These are phyloP conservation scores for Pisolithus albus DNA, from an alignment of 768 basidiomycete genomes.

Conservation along the genomic window DNA sequence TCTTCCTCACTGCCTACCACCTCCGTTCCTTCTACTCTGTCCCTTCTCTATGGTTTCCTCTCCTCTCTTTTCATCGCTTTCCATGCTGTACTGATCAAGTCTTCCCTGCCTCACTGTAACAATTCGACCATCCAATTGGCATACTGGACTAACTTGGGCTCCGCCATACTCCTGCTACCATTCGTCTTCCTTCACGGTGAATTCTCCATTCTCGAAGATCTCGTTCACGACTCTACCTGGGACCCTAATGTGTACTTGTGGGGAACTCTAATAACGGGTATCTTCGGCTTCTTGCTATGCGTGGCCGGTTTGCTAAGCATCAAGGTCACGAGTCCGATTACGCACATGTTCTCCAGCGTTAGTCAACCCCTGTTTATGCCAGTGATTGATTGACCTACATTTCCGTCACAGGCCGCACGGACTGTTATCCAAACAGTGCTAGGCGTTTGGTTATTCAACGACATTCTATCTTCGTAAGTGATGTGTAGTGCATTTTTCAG, in stretches of 20 bases:
- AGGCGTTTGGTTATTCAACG: slow-evolving; percentile 70
- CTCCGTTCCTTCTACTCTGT: slow-evolving; percentile 45
- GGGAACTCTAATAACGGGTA: slow-evolving; percentile 62
- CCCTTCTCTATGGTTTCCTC: slow-evolving; percentile 62
- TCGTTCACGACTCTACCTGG: slow-evolving; percentile 39
- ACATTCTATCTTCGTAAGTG: slow-evolving; percentile 65
- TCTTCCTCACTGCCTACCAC: slow-evolving; percentile 35
- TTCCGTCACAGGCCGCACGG: slow-evolving; percentile 53
- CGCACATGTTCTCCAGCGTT: slow-evolving; percentile 80
- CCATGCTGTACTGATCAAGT: slow-evolving; percentile 71
- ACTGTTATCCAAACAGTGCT: slow-evolving; percentile 80
- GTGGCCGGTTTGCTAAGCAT: slow-evolving; percentile 75
- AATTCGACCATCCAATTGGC: slow-evolving; percentile 69
- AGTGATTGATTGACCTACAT: slow-evolving; percentile 2
- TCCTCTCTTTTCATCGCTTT: slow-evolving; percentile 72
- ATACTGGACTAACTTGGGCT: slow-evolving; percentile 73
- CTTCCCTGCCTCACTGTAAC: slow-evolving; percentile 57
- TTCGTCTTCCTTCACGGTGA: slow-evolving; percentile 57
- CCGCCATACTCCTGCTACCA: slow-evolving; percentile 57
- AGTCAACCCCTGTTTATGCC: slow-evolving; percentile 17
- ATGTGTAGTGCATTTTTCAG: background rate
- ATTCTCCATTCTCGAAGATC: slow-evolving; percentile 32
- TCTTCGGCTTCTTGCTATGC: slow-evolving; percentile 79
- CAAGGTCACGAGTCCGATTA: slow-evolving; percentile 76
- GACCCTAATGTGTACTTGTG: slow-evolving; percentile 49